Evolutionary conservation across 225 moss, liverwort and hornwort species (phyloP), one percentile per base, ranked within the genome.

Genomic region (Anthoceros angustus): DNA sequence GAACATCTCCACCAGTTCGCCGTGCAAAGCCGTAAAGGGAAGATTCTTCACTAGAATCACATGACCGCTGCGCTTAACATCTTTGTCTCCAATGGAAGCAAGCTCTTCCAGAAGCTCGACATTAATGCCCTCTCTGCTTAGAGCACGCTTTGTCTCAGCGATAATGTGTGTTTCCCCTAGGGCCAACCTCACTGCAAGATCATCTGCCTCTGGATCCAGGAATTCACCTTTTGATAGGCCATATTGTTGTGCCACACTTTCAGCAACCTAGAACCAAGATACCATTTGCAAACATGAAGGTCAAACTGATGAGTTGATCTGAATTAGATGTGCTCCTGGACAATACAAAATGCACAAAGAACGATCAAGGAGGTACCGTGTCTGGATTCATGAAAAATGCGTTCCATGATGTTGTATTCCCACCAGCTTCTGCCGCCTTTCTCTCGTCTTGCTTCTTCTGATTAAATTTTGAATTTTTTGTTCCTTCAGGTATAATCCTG

Each of bases 131-230:
- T 91, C 86, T 42, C 89, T 76, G 72, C 74, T 79, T 63, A 98
- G 80, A 63, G 95, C 83, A 64, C 89, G 79, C 71, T 92, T 98
- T 40, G 92, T 98, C 79, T 98, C 91, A n/a, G 92, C 92, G 75
- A 98, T 98, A 9, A 98, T 84, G 25, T 98, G 91, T 25, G 95
- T 98, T 76, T 98, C 95, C 66, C 95, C 95, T 50, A 98, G 76
- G 18, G 95, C 95, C 92, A 98, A 88, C 70, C 95, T 85, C 68
- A 98, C 95, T 46, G 95, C 95, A 74, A 98, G 79, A 80, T 92
- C 91, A 42, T 83, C 86, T 66, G 88, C 95, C 71, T 81, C 86
- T 23, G 92, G 92, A 78, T 98, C 95, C 71, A 98, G 62, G 78
- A 92, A 89, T 68, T 98, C 88, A 78, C 92, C 87, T 75, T 98